Evolutionary conservation across 106 monocot species (phyloP), one percentile per base, ranked within the genome.

Genomic region (Acorus gramineus): DNA sequence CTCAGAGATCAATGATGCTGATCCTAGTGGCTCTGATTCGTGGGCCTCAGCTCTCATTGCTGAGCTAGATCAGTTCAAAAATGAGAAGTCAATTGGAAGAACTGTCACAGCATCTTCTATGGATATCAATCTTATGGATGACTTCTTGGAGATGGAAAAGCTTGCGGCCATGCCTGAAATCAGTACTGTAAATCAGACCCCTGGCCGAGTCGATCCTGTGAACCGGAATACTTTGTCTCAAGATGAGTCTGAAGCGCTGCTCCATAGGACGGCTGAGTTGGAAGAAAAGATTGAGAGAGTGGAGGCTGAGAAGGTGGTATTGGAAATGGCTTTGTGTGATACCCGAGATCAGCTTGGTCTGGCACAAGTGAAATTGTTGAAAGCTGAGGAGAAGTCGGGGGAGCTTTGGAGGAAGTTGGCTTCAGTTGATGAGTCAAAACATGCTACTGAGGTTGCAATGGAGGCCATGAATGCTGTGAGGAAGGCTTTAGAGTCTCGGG

Each of bases 111-210:
- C 48, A 49, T 69, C 70, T 46, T 73, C 71, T 73, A 52, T 73
- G 2, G 89, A 85, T 53, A 72, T 89, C 68, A 83, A 81, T 10
- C 75, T 93, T 8, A 89, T 93, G 93, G 80, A 93, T 85, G 93
- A 93, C 74, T 93, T 93, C 77, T 74, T 93, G 46, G 89, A 93
- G 70, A 93, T 93, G 93, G 93, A 93, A 72, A 93, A 66, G 46
- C 78, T 93, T 4, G 90, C 69, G 55, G 59, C 80, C 13, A 59
- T 78, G 11, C 71, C 76, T 51, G 81, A 78, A 42, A 44, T 1
- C 28, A 28, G 28, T 28, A 28, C 4, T 54, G 70, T 28, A 54
- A 76, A 59, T 47, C 63, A 72, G 50, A 49, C 11, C 50, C 42
- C 57, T 60, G 62, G 57, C 4, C 63, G 67, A 74, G 44, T 13